A percentile compares a stretch with the other conserved stretches of the same genome.
Conservation (phyloP, 2,329 filamentous ascomycete species). For the Apiospora arundinis region DNA sequence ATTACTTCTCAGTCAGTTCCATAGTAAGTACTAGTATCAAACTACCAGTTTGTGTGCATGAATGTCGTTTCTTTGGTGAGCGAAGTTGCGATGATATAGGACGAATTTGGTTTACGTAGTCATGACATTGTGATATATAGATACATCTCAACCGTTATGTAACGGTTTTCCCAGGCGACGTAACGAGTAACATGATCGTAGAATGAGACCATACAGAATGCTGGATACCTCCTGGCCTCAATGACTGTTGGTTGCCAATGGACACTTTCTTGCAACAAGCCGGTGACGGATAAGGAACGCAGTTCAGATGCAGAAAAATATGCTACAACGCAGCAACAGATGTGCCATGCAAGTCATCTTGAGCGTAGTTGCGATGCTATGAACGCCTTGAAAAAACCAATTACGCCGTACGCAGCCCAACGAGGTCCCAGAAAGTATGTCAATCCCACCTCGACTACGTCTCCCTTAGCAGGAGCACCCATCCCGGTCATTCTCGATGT, state of each 20-base stretch:
- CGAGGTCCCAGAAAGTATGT: constrained; percentile 15
- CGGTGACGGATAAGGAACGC: not conserved
- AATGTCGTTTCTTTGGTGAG: too few species aligned
- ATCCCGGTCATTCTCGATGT: constrained; percentile 91
- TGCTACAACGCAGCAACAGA: not conserved
- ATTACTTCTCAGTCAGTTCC: too few species aligned
- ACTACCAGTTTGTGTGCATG: too few species aligned
- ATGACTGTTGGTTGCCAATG: not conserved
- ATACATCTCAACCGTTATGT: too few species aligned
- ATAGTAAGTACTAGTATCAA: too few species aligned
- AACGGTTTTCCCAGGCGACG: not conserved
- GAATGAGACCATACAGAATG: not conserved
- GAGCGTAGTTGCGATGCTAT: not conserved
- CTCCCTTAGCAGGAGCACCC: constrained; percentile 82
- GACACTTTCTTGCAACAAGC: not conserved
- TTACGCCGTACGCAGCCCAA: constrained; percentile 13
- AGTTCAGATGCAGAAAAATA: constrained; percentile 13
- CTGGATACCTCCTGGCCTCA: not conserved
- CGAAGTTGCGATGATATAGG: too few species aligned
- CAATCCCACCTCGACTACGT: not conserved
- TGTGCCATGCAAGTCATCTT: constrained; percentile 6
- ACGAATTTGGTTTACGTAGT: too few species aligned
- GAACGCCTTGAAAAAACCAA: constrained; percentile 9
- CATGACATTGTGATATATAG: too few species aligned
- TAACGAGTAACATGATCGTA: not conserved